Conservation (phyloP, 164 flowering plant species). For the Tetrastigma voinierianum region DNA sequence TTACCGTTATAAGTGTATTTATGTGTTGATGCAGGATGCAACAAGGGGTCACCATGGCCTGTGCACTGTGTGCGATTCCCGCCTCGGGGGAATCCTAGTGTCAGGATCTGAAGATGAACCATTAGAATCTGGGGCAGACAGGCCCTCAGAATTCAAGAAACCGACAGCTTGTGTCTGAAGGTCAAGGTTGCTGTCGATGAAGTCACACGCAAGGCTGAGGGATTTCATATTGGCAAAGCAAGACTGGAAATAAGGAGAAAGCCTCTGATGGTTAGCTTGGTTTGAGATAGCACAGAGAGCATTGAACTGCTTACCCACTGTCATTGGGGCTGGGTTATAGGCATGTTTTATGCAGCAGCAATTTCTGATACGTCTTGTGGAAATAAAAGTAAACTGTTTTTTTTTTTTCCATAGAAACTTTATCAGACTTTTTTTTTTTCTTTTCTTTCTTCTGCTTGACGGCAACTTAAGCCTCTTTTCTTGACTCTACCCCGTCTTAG, state of each 20-base stretch:
- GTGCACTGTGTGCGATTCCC: constrained; percentile 91
- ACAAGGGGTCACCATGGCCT: constrained; percentile 99
- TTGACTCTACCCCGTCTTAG: no score
- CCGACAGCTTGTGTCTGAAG: constrained; percentile 37
- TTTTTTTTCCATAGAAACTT: no score
- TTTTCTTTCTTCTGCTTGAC: no score
- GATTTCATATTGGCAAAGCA: constrained; percentile 48
- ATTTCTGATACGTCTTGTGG: no score
- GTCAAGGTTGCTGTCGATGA: constrained; percentile 58
- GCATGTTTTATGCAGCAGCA: no score
- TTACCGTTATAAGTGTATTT: no score
- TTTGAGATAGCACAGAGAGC: no score
- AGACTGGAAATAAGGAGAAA: constrained; percentile 39
- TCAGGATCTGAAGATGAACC: constrained; percentile 97
- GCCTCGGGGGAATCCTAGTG: constrained; percentile 98
- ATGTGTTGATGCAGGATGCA: constrained; percentile 59
- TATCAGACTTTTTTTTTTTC: no score
- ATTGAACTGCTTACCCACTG: no score
- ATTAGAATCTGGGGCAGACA: constrained; percentile 97
- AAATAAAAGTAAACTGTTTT: no score
- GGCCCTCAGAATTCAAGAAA: constrained; percentile 55
- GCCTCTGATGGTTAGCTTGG: constrained; percentile 1
- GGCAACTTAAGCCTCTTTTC: no score
- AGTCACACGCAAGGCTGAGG: constrained; percentile 58
- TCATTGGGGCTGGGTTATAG: no score